Conservation (phyloP, 176 grass and related monocot species). For the Guadua angustifolia region DNA sequence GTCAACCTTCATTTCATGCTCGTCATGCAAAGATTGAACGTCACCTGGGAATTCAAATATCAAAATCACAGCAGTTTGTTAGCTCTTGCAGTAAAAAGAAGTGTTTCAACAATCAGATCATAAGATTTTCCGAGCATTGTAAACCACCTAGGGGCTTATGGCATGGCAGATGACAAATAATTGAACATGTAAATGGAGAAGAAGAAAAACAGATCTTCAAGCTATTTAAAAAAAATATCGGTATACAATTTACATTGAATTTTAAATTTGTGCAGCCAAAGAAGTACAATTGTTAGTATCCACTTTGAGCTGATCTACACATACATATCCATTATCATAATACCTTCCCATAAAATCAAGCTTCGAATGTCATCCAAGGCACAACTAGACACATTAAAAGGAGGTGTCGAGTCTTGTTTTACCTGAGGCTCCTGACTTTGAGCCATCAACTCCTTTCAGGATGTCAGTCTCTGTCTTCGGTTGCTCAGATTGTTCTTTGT, state of each 20-base stretch:
- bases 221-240: slow-evolving; percentile 4
- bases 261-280: slow-evolving; percentile 12
- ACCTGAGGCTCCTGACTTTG: slow-evolving; percentile 44
- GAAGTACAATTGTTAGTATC: not conserved
- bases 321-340: not conserved
- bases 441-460: slow-evolving; percentile 40
- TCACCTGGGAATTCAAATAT: slow-evolving; percentile 38
- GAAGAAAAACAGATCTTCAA: not conserved
- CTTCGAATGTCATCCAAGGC: not conserved
- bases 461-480: slow-evolving; percentile 27
- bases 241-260: not conserved
- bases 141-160: not conserved
- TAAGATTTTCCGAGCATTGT: not conserved
- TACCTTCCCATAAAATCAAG: slow-evolving; percentile 13
- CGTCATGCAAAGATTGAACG: not conserved
- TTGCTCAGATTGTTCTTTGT: slow-evolving; percentile 33
- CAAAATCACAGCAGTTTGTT: slow-evolving; percentile 11
- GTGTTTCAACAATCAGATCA: not conserved
- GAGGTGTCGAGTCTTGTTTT: slow-evolving; percentile 1
- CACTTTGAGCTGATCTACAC: not conserved
- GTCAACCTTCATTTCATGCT: slow-evolving; percentile 39
- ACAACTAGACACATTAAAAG: slow-evolving; percentile 29
- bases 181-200: not conserved
- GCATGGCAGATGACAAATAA: slow-evolving; percentile 11
- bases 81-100: slow-evolving; percentile 10